phyloP scores from a whole-genome alignment of 257 asterid genomes.

The Ligustrum vulgare region DNA sequence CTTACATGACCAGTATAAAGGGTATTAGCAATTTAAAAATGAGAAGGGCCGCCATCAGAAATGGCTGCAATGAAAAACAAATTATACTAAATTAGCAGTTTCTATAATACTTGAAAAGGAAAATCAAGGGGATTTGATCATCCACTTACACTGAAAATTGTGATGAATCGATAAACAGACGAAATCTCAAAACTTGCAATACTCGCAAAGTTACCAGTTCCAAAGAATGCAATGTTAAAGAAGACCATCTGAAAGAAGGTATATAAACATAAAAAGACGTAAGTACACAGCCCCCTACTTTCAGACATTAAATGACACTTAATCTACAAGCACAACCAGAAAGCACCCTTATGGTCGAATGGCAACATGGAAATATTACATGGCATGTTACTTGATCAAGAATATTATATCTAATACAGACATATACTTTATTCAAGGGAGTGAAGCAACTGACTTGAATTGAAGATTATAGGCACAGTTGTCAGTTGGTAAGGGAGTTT shows the following conservation, averaged over 20 bases:
- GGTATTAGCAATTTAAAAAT: slow-evolving; percentile 85
- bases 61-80: slow-evolving; percentile 70
- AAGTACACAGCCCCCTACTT: not conserved
- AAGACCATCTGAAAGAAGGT: slow-evolving; percentile 71
- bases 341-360: not conserved
- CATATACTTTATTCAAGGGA: not conserved
- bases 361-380: not conserved
- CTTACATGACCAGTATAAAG: slow-evolving; percentile 87
- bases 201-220: slow-evolving; percentile 97
- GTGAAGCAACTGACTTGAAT: not conserved
- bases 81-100: slow-evolving; percentile 15
- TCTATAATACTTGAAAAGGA: slow-evolving; percentile 1
- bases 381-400: not conserved
- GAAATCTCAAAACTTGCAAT: slow-evolving; percentile 98
- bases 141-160: slow-evolving; percentile 85
- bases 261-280: not conserved
- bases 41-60: slow-evolving; percentile 94
- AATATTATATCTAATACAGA: not conserved
- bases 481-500: not conserved
- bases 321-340: not conserved
- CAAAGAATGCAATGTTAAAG: slow-evolving; percentile 95
- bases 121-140: not conserved
- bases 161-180: slow-evolving; percentile 92
- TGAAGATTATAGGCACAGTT: not conserved
- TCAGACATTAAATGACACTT: not conserved